phyloP scores from a whole-genome alignment of 1,284 basidiomycete genomes.

The Gymnopus androsaceus region DNA sequence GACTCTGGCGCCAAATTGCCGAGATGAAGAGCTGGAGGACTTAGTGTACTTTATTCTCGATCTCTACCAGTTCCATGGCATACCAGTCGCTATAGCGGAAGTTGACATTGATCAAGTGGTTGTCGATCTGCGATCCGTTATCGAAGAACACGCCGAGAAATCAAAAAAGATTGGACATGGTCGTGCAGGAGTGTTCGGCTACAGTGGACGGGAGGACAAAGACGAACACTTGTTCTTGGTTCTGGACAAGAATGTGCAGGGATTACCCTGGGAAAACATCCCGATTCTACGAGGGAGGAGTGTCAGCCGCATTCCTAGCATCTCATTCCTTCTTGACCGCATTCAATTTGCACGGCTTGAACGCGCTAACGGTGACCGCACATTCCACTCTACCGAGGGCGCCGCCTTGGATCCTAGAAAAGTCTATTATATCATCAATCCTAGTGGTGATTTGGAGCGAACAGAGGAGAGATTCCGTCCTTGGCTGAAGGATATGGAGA shows the following conservation, averaged over 20 bases:
- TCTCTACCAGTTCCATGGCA: slow-evolving; percentile 90
- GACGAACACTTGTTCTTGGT: slow-evolving; percentile 86
- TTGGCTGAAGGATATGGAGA: slow-evolving; percentile 73
- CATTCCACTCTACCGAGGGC: slow-evolving; percentile 40
- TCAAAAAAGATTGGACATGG: slow-evolving; percentile 25
- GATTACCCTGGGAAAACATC: slow-evolving; percentile 95
- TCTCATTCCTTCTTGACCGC: slow-evolving; percentile 87
- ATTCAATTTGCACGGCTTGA: slow-evolving; percentile 53
- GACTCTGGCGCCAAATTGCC: slow-evolving; percentile 76
- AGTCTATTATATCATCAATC: slow-evolving; percentile 89
- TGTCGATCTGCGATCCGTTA: slow-evolving; percentile 67
- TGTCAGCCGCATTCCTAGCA: slow-evolving; percentile 87
- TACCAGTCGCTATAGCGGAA: slow-evolving; percentile 88
- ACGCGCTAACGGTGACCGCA: not conserved
- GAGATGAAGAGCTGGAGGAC: slow-evolving; percentile 95
- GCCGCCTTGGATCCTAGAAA: slow-evolving; percentile 64
- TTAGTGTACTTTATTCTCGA: slow-evolving; percentile 93
- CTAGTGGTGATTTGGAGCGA: slow-evolving; percentile 84
- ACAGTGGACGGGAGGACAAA: slow-evolving; percentile 28
- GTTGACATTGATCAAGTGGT: slow-evolving; percentile 88
- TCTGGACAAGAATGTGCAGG: slow-evolving; percentile 88
- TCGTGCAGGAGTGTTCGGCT: slow-evolving; percentile 14
- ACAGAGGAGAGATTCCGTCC: slow-evolving; percentile 83
- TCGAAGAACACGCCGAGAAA: slow-evolving; percentile 66
- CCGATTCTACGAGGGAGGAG: slow-evolving; percentile 83